Evolutionary conservation across 305 asterid species (phyloP).

Genomic region (Fraxinus latifolia): DNA sequence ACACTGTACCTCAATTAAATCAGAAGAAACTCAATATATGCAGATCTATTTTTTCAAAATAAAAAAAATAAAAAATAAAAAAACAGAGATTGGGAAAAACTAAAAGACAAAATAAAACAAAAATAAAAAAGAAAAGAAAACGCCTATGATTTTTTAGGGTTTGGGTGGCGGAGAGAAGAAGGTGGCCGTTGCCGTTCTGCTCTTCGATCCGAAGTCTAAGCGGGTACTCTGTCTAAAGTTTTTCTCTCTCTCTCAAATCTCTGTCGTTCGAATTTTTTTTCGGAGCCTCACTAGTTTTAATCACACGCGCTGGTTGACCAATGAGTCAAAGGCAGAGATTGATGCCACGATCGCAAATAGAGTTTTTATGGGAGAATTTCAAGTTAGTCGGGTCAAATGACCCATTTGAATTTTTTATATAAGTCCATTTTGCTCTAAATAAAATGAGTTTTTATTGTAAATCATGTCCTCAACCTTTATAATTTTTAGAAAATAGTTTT

Average conservation of each 20-base stretch:
- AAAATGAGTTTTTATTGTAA: too few relatives aligned
- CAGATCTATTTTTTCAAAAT: neutral
- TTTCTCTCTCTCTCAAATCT: neutral
- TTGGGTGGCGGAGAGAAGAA: constrained; percentile 1
- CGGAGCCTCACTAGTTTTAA: neutral
- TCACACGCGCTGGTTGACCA: neutral
- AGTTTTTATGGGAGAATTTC: too few relatives aligned
- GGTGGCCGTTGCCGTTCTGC: neutral
- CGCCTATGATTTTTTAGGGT: neutral
- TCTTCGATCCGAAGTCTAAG: neutral
- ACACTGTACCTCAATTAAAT: neutral
- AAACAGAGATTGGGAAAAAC: neutral
- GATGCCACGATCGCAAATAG: neutral
- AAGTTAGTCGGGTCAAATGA: too few relatives aligned
- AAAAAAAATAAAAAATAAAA: neutral
- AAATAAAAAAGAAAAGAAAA: neutral
- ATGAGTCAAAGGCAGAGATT: neutral
- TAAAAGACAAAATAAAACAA: neutral
- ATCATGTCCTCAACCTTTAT: too few relatives aligned
- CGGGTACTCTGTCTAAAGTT: neutral
- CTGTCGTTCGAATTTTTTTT: neutral
- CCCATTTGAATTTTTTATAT: too few relatives aligned
- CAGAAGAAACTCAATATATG: neutral
- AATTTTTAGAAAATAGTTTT: too few relatives aligned
- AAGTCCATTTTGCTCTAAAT: too few relatives aligned